Conservation (phyloP, 257 asterid species). For the Solanum arcanum region DNA sequence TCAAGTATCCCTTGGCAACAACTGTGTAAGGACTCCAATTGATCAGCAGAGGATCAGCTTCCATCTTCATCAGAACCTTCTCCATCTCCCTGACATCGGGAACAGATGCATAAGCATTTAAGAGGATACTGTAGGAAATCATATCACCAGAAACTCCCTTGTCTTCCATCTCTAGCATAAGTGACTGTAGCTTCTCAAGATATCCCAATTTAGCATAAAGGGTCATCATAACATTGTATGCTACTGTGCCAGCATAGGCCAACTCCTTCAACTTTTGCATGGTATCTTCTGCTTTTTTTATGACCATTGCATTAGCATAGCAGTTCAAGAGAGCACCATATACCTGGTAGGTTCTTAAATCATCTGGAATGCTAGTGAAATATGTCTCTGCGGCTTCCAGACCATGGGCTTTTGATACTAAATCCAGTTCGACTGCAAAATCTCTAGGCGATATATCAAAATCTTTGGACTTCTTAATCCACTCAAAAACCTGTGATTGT, state of each 20-base stretch:
- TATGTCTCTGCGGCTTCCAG: conserved; percentile 16
- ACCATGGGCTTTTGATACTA: conserved; percentile 18
- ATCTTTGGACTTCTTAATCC: neutral
- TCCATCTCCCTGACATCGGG: conserved; percentile 29
- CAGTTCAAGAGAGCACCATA: conserved; percentile 21
- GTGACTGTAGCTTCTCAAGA: conserved; percentile 13
- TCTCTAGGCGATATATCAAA: conserved; percentile 3
- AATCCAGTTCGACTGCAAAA: conserved; percentile 19
- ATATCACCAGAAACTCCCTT: conserved; percentile 12
- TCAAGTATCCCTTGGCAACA: conserved; percentile 35
- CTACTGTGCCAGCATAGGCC: neutral
- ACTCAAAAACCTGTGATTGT: conserved; percentile 4
- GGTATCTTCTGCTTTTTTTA: conserved; percentile 19
- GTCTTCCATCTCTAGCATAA: conserved; percentile 32
- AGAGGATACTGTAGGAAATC: conserved; percentile 15
- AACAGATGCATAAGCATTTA: conserved; percentile 20
- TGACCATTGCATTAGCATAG: conserved; percentile 3
- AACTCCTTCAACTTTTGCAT: conserved; percentile 21
- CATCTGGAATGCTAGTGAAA: conserved; percentile 11
- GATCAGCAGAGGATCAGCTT: conserved; percentile 24
- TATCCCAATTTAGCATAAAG: conserved; percentile 22
- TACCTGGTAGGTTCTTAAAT: neutral
- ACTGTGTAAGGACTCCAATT: conserved; percentile 6
- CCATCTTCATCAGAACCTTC: conserved; percentile 34
- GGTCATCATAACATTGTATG: conserved; percentile 25